These are phyloP conservation scores for Aspergillus asperescens DNA, from an alignment of 495 filamentous ascomycete species.

Conservation along the genomic window DNA sequence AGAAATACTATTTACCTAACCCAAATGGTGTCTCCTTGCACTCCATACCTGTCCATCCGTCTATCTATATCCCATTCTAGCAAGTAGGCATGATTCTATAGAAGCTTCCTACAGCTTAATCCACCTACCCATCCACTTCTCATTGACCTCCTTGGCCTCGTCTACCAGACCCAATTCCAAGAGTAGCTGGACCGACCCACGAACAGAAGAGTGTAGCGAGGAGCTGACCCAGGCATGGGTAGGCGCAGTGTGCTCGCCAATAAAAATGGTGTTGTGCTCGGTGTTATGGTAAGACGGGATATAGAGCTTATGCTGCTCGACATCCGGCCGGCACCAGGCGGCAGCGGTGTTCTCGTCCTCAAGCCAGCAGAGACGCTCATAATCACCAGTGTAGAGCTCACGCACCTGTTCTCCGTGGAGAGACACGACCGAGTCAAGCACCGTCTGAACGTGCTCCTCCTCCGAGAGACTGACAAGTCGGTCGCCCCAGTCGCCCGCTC, in stretches of 20 bases:
- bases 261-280: conserved; percentile 58
- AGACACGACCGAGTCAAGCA: conserved; percentile 51
- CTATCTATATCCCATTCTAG: no score
- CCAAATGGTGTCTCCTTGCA: no score
- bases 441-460: conserved; percentile 49
- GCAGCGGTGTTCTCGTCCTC: conserved; percentile 45
- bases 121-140: conserved; percentile 65
- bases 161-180: conserved; percentile 63
- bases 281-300: conserved; percentile 63
- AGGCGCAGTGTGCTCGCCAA: conserved; percentile 63
- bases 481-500: conserved; percentile 38
- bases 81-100: no score
- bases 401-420: conserved; percentile 51
- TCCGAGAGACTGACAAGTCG: conserved; percentile 43
- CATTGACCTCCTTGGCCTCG: conserved; percentile 57
- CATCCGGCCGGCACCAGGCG: conserved; percentile 48
- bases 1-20: no score
- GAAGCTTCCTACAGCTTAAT: conserved; percentile 22
- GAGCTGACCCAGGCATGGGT: conserved; percentile 66
- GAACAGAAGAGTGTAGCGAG: conserved; percentile 55
- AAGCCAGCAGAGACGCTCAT: conserved; percentile 54
- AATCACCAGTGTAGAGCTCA: conserved; percentile 53
- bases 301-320: conserved; percentile 58
- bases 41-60: no score
- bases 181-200: conserved; percentile 56